These are phyloP conservation scores for Diplocarpon rosae DNA, from an alignment of 2,329 filamentous ascomycete species.

Conservation along the genomic window DNA sequence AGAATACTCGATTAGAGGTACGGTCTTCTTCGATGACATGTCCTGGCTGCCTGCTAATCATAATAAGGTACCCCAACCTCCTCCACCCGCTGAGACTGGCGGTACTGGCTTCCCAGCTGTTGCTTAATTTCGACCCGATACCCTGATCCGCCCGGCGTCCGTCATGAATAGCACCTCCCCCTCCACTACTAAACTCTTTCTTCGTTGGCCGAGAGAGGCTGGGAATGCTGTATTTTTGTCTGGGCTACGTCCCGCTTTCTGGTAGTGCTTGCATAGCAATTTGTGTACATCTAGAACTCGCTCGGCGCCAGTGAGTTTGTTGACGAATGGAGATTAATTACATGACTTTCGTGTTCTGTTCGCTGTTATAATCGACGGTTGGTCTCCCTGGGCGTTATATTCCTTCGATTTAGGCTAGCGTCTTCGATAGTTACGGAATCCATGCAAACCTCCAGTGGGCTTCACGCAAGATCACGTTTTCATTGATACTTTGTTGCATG, in stretches of 20 bases:
- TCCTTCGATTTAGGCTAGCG: background rate
- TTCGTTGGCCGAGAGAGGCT: constrained; percentile 18
- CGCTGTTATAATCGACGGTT: background rate
- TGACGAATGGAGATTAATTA: constrained; percentile 13
- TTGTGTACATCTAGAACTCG: constrained; percentile 21
- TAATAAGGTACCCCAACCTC: constrained; percentile 22
- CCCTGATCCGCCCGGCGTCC: constrained; percentile 12
- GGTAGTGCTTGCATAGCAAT: constrained; percentile 23
- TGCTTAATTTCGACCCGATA: constrained; percentile 13
- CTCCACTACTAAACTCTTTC: constrained; percentile 26
- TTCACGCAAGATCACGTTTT: background rate
- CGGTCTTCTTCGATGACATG: constrained; percentile 13
- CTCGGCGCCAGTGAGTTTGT: constrained; percentile 12
- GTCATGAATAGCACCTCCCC: constrained; percentile 10
- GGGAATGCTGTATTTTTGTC: constrained; percentile 20
- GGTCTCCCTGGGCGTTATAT: background rate
- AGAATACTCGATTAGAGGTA: constrained; percentile 74
- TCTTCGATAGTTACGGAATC: background rate
- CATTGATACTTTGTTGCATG: background rate
- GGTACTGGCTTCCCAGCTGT: constrained; percentile 24
- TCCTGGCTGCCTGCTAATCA: constrained; percentile 2
- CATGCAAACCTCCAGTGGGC: background rate
- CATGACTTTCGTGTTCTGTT: constrained; percentile 3
- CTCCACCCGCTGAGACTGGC: constrained; percentile 24
- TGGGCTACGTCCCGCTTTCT: constrained; percentile 18